A percentile compares a stretch with the other conserved stretches of the same genome.
Conservation (phyloP, 176 grass and related monocot genomes). For the Eremochloa ophiuroides region DNA sequence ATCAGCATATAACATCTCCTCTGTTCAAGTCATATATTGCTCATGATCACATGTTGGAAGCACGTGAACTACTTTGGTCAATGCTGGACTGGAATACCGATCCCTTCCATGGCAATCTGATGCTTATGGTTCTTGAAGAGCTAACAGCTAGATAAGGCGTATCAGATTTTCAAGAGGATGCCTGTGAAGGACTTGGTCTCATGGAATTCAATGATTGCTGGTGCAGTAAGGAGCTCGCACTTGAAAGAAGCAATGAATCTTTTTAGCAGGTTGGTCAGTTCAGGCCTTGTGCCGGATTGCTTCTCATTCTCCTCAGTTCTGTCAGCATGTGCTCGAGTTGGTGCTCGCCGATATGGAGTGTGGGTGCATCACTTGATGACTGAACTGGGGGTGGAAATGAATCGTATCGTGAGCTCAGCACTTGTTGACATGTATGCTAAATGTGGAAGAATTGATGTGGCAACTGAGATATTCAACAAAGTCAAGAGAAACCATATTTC, state of each 20-base stretch:
- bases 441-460: slow-evolving; percentile 57
- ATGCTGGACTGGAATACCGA: slow-evolving; percentile 30
- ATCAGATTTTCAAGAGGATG: slow-evolving; percentile 68
- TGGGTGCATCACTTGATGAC: slow-evolving; percentile 56
- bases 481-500: slow-evolving; percentile 38
- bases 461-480: slow-evolving; percentile 45
- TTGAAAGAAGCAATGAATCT: slow-evolving; percentile 51
- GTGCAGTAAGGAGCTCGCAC: slow-evolving; percentile 33
- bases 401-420: slow-evolving; percentile 54
- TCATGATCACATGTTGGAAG: slow-evolving; percentile 44
- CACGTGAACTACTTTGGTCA: slow-evolving; percentile 32
- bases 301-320: slow-evolving; percentile 67
- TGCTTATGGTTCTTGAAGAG: slow-evolving; percentile 52
- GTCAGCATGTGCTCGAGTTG: slow-evolving; percentile 57
- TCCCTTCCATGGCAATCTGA: slow-evolving; percentile 54
- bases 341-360: slow-evolving; percentile 46
- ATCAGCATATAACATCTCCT: slow-evolving; percentile 21
- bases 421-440: slow-evolving; percentile 76
- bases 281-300: slow-evolving; percentile 48
- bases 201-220: slow-evolving; percentile 75
- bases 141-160: slow-evolving; percentile 48
- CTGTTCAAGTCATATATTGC: slow-evolving; percentile 56
- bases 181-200: slow-evolving; percentile 61
- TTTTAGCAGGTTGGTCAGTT: slow-evolving; percentile 51
- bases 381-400: slow-evolving; percentile 45